Base-by-base conservation (phyloP, 2,329 filamentous ascomycete species). In the Fusarium scirpi region DNA sequence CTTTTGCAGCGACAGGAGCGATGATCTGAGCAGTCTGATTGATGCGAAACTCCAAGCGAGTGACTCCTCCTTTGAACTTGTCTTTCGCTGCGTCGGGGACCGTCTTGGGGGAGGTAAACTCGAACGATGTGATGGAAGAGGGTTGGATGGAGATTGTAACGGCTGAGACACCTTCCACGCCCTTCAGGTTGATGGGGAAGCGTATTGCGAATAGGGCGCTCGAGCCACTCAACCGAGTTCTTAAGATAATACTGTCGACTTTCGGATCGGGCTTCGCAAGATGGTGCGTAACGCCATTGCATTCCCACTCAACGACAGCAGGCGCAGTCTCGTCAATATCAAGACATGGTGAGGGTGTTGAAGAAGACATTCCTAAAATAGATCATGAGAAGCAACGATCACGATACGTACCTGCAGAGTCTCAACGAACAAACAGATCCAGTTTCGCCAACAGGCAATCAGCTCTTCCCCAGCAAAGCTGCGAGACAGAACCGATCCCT, bases 131-230 rank as follows among this genome's bases (percentile, higher is more conserved):
- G 51, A 70, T 66, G n/a, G 61, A 66, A 8, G 65, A 62, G 18
- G 65, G 56, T n/a, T 29, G 22, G 11, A 69, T n/a, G 6, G n/a
- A 57, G n/a, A 67, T 25, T 1, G 25, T 27, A 8, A 67, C 47
- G 12, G 38, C 10, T 2, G 63, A 57, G 2, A 67, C 15, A 5
- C 51, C 45, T 0, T 69, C 54, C 22, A 69, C 40, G 1, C 60
- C 65, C 44, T 69, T 69, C 41, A 69, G 18, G 2, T 65, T 69
- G 34, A 69, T 52, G 13, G 66, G 60, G 13, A 69, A 52, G 3
- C 51, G 32, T 2, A 69, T 40, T 48, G 69, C 44, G 30, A 68
- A 27, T 3, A 27, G n/a, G 7, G 44, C 53, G 29, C 44, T 30
- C 5, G 32, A 8, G 10, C 22, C 48, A 4, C 24, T 49, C 22